Evolutionary conservation across 1,284 basidiomycete genomes (phyloP).

Genomic region (Papiliotrema laurentii): DNA sequence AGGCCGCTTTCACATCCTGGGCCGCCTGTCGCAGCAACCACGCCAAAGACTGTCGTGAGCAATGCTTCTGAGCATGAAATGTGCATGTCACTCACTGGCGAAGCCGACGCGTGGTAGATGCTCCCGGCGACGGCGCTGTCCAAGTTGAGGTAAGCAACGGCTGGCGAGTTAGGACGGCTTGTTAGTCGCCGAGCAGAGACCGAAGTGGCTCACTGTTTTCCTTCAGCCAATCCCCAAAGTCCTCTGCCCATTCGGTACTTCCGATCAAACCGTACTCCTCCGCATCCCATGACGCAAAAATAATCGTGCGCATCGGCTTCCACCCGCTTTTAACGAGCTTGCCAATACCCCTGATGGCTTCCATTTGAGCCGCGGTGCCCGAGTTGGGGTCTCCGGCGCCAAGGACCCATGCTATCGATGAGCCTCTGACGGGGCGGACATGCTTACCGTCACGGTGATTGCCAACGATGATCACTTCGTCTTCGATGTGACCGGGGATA

Average conservation of each 20-base stretch:
- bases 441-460: conserved; percentile 75
- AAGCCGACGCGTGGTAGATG: conserved; percentile 52
- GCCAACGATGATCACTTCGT: conserved; percentile 81
- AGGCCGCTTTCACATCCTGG: conserved; percentile 59
- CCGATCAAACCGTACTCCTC: conserved; percentile 90
- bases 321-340: conserved; percentile 68
- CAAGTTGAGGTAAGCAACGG: conserved; percentile 81
- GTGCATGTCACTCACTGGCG: conserved; percentile 38
- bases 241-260: conserved; percentile 83
- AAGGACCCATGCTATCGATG: conserved; percentile 54
- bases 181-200: conserved; percentile 8
- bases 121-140: conserved; percentile 69
- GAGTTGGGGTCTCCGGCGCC: conserved; percentile 81
- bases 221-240: conserved; percentile 75
- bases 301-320: conserved; percentile 80
- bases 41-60: not conserved
- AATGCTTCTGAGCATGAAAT: not conserved
- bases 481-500: conserved; percentile 80
- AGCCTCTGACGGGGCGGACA: not conserved
- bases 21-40: conserved; percentile 58
- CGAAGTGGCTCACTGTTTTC: conserved; percentile 53
- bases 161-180: conserved; percentile 8
- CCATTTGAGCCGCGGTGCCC: conserved; percentile 79
- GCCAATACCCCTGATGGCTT: conserved; percentile 79
- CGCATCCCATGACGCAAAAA: conserved; percentile 90